Evolutionary conservation across 352 stramenopile species (phyloP), one percentile per base, ranked within the genome.

Genomic region (Phytophthora quininea): DNA sequence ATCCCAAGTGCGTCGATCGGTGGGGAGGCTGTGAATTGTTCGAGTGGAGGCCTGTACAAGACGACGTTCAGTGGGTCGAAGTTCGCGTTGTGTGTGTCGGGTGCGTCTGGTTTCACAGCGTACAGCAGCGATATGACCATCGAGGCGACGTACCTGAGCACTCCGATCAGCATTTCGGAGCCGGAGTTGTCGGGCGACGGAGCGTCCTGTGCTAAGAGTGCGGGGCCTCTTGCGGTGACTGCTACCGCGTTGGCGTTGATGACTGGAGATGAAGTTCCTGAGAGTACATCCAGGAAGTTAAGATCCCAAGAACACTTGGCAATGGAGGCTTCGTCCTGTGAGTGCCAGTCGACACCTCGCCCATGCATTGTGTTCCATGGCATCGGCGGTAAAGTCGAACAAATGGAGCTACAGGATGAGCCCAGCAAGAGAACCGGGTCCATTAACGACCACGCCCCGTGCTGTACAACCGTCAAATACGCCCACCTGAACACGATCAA

Each of bases 281-380:
- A 27, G 4, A 49, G 43, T 29, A 49, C 43, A 10, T 49, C 43
- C 14, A 49, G 43, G 9, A 29, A 49, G 6, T n/a, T 49, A n/a
- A 49, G 29, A n/a, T 3, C 43, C 9, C 14, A 2, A 8, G 43
- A 49, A 8, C 43, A 49, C 43, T 29, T 49, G 11, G 15, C 43
- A 8, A 49, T 49, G 43, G 43, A 49, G 29, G 43, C 15, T 3
- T 19, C 43, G 11, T 29, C 43, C 3, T 49, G 43, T 24, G 14
- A 30, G 43, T 49, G 43, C 43, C 24, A 29, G 10, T 29, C 43
- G 6, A 49, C 15, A 29, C 43, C 43, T 49, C 43, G 43, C 3
- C 43, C 14, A 24, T 75, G 67, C 38, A 30, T 75, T 15, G 65
- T 75, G 46, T 63, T 71, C 31, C 62, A 75, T 24, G 67, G 61